phyloP scores from a whole-genome alignment of 371 early-diverging fungal genomes.

The Catenaria anguillulae region DNA sequence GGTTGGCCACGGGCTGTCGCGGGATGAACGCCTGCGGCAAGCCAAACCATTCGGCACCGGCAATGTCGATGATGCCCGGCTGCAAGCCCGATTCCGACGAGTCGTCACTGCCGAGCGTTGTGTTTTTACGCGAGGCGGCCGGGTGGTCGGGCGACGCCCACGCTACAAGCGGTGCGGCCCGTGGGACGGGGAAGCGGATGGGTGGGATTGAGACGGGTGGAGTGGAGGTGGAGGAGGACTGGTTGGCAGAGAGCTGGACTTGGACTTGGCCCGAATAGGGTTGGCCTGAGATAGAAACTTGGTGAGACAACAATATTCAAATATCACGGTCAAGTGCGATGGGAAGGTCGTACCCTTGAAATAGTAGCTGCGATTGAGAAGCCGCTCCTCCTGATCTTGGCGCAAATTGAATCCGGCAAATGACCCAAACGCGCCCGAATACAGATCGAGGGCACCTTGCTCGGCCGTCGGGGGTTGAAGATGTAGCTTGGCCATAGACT shows the following conservation, averaged over 20 bases:
- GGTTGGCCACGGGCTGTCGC: no score
- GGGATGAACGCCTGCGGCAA: neutral
- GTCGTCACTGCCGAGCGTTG: neutral
- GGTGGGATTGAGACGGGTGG: neutral
- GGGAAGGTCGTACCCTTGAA: conserved; percentile 1
- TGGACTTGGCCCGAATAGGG: neutral
- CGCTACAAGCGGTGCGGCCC: neutral
- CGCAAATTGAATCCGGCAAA: neutral
- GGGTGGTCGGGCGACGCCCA: neutral
- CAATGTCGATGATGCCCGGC: no score
- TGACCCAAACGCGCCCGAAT: neutral
- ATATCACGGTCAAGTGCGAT: no score
- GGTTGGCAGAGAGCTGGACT: neutral
- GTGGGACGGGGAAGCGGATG: neutral
- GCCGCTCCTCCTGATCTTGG: neutral
- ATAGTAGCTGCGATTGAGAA: neutral
- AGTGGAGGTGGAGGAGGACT: neutral
- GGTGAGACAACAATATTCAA: no score
- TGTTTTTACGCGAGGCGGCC: neutral
- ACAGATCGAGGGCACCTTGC: no score
- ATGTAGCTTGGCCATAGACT: no score
- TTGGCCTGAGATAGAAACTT: no score
- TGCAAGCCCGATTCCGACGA: no score
- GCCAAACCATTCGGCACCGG: no score
- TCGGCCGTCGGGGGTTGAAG: no score